Conservation (phyloP, 352 stramenopile species). For the Pythium rhizo-oryzae region DNA sequence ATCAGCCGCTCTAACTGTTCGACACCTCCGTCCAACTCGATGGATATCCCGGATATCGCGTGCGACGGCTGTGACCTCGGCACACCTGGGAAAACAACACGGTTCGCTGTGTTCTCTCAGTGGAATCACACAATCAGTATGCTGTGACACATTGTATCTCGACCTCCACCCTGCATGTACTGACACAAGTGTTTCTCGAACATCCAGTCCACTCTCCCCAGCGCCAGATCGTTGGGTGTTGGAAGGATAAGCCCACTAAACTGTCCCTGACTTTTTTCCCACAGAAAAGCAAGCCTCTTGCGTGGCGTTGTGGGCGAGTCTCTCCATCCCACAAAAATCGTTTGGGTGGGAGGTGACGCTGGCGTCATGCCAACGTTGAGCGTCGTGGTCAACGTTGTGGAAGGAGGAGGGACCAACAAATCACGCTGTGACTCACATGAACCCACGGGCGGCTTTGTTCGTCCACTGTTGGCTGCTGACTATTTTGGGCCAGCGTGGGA, state of each 20-base stretch:
- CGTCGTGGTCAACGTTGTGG: not conserved
- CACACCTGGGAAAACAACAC: no score
- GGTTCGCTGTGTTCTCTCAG: not conserved
- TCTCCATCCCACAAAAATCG: not conserved
- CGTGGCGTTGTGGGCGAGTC: not conserved
- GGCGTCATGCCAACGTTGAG: not conserved
- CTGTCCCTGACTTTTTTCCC: not conserved
- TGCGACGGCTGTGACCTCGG: no score
- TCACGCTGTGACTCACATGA: not conserved
- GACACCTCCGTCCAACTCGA: no score
- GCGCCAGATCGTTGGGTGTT: not conserved
- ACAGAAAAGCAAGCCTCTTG: not conserved
- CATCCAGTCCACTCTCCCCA: not conserved
- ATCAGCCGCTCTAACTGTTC: no score
- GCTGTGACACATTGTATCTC: not conserved
- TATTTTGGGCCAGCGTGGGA: not conserved
- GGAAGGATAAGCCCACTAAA: not conserved
- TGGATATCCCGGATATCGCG: no score
- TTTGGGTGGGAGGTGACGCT: not conserved
- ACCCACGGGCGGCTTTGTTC: not conserved
- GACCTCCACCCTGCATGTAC: not conserved
- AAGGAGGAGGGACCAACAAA: not conserved
- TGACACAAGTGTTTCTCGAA: not conserved
- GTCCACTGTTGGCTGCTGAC: not conserved
- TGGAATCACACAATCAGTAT: not conserved